Evolutionary conservation across 352 stramenopile genomes (phyloP).

Genomic region (Phytophthora sp.): DNA sequence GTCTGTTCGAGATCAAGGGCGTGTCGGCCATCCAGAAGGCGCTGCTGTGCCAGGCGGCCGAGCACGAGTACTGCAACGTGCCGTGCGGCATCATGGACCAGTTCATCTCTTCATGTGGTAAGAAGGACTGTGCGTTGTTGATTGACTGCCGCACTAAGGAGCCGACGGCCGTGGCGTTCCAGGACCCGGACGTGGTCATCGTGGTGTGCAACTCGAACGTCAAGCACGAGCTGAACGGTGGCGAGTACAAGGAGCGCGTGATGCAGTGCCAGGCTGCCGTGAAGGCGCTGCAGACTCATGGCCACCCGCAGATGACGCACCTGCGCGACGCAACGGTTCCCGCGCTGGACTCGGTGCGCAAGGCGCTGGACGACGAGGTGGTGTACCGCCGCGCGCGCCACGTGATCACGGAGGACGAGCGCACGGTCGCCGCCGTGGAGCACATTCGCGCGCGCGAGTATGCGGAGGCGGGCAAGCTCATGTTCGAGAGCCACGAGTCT

Average conservation of each 20-base stretch:
- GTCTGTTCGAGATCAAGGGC: conserved; percentile 62
- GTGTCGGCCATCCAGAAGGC: conserved; percentile 82
- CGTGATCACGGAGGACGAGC: conserved; percentile 86
- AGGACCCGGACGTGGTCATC: conserved; percentile 77
- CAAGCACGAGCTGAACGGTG: conserved; percentile 92
- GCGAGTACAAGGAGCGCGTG: conserved; percentile 94
- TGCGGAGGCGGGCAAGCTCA: conserved; percentile 82
- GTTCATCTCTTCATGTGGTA: conserved; percentile 93
- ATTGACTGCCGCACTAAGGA: conserved; percentile 94
- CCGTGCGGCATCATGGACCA: conserved; percentile 98
- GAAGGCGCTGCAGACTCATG: conserved; percentile 66
- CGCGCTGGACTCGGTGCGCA: conserved; percentile 70
- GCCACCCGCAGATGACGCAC: conserved; percentile 72
- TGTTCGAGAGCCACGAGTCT: conserved; percentile 93
- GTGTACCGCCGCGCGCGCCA: conserved; percentile 91
- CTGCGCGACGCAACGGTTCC: conserved; percentile 92
- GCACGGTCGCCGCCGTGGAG: conserved; percentile 53
- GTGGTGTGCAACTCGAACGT: conserved; percentile 95
- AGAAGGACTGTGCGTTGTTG: conserved; percentile 85
- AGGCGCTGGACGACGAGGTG: conserved; percentile 63
- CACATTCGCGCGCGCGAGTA: conserved; percentile 85
- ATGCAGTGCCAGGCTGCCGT: conserved; percentile 87
- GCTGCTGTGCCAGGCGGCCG: conserved; percentile 93
- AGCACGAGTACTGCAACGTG: conserved; percentile 95
- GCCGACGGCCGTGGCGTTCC: conserved; percentile 83